Evolutionary conservation across 2,329 filamentous ascomycete species (phyloP).

Genomic region (Celoporthe dispersa): DNA sequence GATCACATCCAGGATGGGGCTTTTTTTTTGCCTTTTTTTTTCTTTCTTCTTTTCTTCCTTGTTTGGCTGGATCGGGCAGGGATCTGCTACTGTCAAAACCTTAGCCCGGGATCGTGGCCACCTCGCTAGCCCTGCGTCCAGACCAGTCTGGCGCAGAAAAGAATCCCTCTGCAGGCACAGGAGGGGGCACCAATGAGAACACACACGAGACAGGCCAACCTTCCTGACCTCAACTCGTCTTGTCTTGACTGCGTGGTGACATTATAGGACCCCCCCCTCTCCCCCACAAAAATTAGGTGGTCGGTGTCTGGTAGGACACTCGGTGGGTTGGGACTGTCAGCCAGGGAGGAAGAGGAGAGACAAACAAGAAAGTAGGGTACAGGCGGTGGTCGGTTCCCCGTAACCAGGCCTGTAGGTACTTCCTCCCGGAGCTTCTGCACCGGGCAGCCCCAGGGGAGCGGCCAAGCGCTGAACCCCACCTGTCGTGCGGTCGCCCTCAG

Average conservation of each 20-base stretch:
- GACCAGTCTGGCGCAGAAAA: constrained; percentile 11
- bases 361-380: neutral
- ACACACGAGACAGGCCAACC: too few species aligned
- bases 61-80: neutral
- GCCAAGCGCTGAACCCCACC: neutral
- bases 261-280: neutral
- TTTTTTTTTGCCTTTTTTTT: neutral
- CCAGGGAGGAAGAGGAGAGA: neutral
- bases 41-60: neutral
- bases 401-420: neutral
- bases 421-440: constrained; percentile 3
- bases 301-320: neutral
- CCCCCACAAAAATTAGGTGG: neutral
- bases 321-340: neutral
- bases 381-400: neutral
- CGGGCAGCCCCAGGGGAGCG: neutral
- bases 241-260: too few species aligned
- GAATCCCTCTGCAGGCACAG: neutral
- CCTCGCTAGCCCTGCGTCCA: neutral
- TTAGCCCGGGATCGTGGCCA: neutral
- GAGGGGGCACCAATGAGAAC: too few species aligned
- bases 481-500: neutral
- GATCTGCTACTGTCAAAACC: constrained; percentile 5
- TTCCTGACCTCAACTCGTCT: too few species aligned
- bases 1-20: neutral